Evolutionary conservation across 805 yeast species (phyloP).

Genomic region (Kodamaea fukazawae): DNA sequence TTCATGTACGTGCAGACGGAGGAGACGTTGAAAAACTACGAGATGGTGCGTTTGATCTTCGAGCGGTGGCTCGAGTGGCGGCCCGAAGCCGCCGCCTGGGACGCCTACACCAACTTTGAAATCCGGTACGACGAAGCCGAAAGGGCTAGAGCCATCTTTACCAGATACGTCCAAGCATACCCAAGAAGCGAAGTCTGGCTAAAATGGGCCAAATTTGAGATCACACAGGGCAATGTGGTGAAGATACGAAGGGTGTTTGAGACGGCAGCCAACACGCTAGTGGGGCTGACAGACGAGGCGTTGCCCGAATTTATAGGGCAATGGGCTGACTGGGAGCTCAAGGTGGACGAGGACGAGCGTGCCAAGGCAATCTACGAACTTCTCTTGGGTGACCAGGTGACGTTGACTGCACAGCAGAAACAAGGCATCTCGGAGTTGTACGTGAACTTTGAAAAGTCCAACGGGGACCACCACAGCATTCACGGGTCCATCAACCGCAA

Average conservation of each 20-base stretch:
- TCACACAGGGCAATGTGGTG: conserved; percentile 35
- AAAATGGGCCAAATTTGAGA: conserved; percentile 74
- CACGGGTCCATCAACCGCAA: conserved; percentile 52
- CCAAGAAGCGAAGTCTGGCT: conserved; percentile 63
- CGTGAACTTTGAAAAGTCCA: conserved; percentile 62
- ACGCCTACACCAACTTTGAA: conserved; percentile 70
- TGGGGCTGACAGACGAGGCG: conserved; percentile 15
- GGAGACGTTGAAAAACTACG: conserved; percentile 66
- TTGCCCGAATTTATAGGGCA: conserved; percentile 39
- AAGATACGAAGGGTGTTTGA: conserved; percentile 63
- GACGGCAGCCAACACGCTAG: conserved; percentile 58
- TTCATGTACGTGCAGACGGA: conserved; percentile 77
- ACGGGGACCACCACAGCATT: conserved; percentile 55
- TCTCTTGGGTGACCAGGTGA: conserved; percentile 33
- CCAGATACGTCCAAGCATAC: conserved; percentile 44
- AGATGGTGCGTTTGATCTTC: conserved; percentile 63
- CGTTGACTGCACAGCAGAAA: conserved; percentile 27
- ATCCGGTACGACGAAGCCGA: conserved; percentile 56
- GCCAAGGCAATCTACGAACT: conserved; percentile 55
- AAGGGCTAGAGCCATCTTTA: conserved; percentile 58
- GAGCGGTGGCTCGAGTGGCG: conserved; percentile 80
- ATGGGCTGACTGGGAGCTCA: conserved; percentile 75
- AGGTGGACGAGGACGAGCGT: conserved; percentile 58
- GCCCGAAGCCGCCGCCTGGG: conserved; percentile 70
- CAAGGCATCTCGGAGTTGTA: conserved; percentile 38